Evolutionary conservation across 805 yeast species (phyloP).

Genomic region (Metschnikowia similis): DNA sequence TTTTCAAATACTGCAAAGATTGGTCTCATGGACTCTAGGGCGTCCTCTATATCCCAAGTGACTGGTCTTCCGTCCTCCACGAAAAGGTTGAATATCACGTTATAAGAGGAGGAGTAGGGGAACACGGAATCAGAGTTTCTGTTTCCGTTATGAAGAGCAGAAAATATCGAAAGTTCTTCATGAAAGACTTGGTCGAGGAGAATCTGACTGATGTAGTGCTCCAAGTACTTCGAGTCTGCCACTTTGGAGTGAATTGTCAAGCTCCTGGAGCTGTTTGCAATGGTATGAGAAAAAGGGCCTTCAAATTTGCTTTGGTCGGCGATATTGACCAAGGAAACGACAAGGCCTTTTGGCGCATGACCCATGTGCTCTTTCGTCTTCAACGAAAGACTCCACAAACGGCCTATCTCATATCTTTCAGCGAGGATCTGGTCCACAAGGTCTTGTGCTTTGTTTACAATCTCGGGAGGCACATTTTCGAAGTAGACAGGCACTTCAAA

Average conservation of each 20-base stretch:
- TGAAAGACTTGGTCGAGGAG: conserved; percentile 38
- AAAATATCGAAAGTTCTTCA: conserved; percentile 32
- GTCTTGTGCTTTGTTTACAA: conserved; percentile 33
- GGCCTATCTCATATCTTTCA: neutral
- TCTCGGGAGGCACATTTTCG: conserved; percentile 28
- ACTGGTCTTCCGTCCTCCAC: conserved; percentile 65
- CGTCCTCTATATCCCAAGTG: conserved; percentile 67
- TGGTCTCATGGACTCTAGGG: conserved; percentile 52
- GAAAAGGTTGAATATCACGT: conserved; percentile 70
- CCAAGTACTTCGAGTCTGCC: conserved; percentile 23
- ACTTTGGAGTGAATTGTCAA: conserved; percentile 26
- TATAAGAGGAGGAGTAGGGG: conserved; percentile 62
- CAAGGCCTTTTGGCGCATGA: conserved; percentile 13
- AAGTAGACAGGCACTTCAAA: conserved; percentile 43
- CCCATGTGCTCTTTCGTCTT: conserved; percentile 10
- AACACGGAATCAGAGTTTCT: conserved; percentile 32
- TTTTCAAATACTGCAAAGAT: conserved; percentile 49
- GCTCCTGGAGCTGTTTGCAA: conserved; percentile 37
- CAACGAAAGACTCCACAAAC: conserved; percentile 29
- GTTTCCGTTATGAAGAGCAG: conserved; percentile 11
- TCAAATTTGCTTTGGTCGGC: conserved; percentile 11
- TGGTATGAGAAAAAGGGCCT: conserved; percentile 13
- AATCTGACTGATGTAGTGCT: conserved; percentile 32
- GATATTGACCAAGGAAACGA: conserved; percentile 34
- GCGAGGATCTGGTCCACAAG: conserved; percentile 29